Conservation (phyloP, 2,329 filamentous ascomycete species). For the Fusarium ambrosium region DNA sequence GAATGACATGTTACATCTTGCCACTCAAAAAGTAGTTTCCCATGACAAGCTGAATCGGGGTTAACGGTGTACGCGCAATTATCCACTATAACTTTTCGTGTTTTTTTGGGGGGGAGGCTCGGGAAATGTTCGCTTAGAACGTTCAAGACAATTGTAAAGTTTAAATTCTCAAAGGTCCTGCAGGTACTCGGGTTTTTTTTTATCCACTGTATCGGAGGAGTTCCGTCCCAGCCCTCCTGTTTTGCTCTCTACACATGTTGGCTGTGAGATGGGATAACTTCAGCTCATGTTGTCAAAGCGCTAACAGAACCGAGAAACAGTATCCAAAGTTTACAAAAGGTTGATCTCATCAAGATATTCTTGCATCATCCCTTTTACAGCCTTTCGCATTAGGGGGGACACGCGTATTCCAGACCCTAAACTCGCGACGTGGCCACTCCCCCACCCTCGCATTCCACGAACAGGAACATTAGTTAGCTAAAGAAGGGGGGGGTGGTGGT, state of each 20-base stretch:
- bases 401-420: not conserved
- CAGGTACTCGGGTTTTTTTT: not conserved
- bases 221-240: not conserved
- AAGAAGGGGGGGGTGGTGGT: not conserved
- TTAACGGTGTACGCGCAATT: not conserved
- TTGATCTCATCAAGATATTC: not conserved
- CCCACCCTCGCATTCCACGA: conserved; percentile 16
- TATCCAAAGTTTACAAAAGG: not conserved
- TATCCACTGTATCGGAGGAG: not conserved
- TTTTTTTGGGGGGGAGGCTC: not conserved
- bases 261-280: not conserved
- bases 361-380: not conserved
- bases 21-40: not conserved
- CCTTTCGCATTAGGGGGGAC: not conserved
- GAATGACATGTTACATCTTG: not conserved
- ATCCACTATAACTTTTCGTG: not conserved
- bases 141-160: not conserved
- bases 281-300: conserved; percentile 1
- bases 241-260: not conserved
- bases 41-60: not conserved
- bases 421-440: not conserved
- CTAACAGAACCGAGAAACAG: not conserved
- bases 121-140: not conserved
- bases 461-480: not conserved
- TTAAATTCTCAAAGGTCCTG: not conserved